A percentile compares a stretch with the other conserved stretches of the same genome.
Conservation (phyloP, 2,329 filamentous ascomycete genomes). For the Colletotrichum sublineola region DNA sequence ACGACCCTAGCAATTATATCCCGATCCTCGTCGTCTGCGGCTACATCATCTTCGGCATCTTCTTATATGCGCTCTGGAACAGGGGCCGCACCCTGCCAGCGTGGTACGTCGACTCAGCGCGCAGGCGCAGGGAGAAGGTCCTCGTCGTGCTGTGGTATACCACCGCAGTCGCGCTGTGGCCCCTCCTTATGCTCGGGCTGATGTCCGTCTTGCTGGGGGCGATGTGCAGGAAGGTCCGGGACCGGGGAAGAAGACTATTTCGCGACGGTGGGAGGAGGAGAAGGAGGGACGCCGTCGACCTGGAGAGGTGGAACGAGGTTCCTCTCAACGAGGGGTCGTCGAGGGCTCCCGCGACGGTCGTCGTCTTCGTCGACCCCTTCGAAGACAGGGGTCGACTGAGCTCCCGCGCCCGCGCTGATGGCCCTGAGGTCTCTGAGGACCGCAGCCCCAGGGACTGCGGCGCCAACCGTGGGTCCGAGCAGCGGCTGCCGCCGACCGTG, state of each 20-base stretch:
- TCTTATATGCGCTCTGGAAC: neutral
- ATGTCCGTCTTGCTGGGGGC: neutral
- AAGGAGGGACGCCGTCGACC: neutral
- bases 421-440: neutral
- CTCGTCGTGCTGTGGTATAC: constrained; percentile 17
- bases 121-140: neutral
- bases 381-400: neutral
- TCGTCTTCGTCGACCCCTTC: neutral
- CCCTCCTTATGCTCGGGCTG: neutral
- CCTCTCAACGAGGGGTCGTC: neutral
- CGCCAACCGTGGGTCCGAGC: too few species aligned
- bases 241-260: too few species aligned
- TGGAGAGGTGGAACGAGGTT: neutral
- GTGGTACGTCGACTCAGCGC: constrained; percentile 18
- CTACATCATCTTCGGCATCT: constrained; percentile 18
- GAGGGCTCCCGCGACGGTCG: neutral
- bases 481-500: too few species aligned
- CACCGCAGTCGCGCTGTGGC: constrained; percentile 17
- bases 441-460: neutral
- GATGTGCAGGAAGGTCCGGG: too few species aligned
- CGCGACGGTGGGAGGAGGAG: neutral
- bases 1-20: neutral
- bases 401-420: neutral
- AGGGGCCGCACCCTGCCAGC: neutral
- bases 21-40: neutral